phyloP scores from a whole-genome alignment of 169 alveolate genomes.

The Cryptosporidium ubiquitum region DNA sequence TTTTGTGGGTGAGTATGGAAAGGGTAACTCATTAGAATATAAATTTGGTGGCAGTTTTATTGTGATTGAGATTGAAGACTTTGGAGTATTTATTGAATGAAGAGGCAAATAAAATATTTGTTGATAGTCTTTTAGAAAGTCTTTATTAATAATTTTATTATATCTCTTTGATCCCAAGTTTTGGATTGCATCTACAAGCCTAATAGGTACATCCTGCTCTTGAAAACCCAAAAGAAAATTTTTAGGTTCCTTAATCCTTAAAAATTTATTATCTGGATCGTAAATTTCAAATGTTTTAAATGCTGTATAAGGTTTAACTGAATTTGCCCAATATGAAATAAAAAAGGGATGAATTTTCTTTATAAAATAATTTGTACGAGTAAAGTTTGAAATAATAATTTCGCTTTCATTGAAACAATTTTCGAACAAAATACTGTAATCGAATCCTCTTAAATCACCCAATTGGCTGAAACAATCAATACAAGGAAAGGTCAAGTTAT shows the following conservation, averaged over 20 bases:
- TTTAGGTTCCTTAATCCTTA: not conserved
- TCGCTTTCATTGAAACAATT: not conserved
- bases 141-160: not conserved
- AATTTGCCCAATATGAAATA: not conserved
- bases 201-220: conserved; percentile 23
- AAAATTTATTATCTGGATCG: conserved; percentile 20
- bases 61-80: not conserved
- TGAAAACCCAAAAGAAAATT: not conserved
- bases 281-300: conserved; percentile 10
- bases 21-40: not conserved
- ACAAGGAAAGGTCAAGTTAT: not conserved
- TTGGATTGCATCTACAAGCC: conserved; percentile 30
- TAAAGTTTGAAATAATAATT: not conserved
- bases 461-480: not conserved
- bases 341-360: conserved; percentile 16
- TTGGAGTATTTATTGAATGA: not conserved
- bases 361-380: conserved; percentile 7
- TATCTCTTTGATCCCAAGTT: not conserved
- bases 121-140: conserved; percentile 32
- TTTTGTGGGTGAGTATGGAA: conserved; percentile 8
- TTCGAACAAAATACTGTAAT: conserved; percentile 9
- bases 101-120: conserved; percentile 24
- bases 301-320: conserved; percentile 11
- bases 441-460: not conserved
- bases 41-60: not conserved